These are phyloP conservation scores for Polytrichum formosum DNA, from an alignment of 225 moss, liverwort and hornwort species.

Conservation along the genomic window DNA sequence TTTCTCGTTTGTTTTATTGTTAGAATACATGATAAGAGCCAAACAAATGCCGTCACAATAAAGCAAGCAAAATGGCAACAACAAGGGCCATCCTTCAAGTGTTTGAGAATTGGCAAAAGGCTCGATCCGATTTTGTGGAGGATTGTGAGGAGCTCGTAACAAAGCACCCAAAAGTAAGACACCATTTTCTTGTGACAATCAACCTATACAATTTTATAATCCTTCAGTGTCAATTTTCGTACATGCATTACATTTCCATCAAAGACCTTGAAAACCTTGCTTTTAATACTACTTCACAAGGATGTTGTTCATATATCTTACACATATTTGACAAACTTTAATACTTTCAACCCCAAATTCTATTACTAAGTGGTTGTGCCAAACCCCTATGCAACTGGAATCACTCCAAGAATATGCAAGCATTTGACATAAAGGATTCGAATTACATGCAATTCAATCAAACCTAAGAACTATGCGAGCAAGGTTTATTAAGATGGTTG, in stretches of 20 bases:
- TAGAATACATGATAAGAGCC: too few relatives aligned
- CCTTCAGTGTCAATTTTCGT: neutral
- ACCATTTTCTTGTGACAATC: neutral
- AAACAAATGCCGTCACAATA: too few relatives aligned
- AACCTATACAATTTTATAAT: neutral
- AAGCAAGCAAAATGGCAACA: conserved; percentile 33
- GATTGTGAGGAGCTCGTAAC: conserved; percentile 29
- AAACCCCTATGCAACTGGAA: too few relatives aligned
- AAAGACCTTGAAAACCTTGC: neutral
- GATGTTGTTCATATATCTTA: neutral
- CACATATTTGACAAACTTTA: too few relatives aligned
- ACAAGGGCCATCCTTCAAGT: conserved; percentile 48
- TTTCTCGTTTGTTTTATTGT: too few relatives aligned
- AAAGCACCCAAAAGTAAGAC: conserved; percentile 12
- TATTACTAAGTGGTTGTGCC: too few relatives aligned
- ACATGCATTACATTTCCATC: neutral
- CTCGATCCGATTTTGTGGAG: conserved; percentile 31
- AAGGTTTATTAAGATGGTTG: too few relatives aligned
- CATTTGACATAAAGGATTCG: too few relatives aligned
- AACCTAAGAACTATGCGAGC: too few relatives aligned
- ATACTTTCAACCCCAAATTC: too few relatives aligned
- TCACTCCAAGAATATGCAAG: too few relatives aligned
- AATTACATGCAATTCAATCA: too few relatives aligned
- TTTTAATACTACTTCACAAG: neutral
- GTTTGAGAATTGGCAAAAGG: conserved; percentile 46